phyloP scores from a whole-genome alignment of 768 basidiomycete species.

The Boletus bicolor region DNA sequence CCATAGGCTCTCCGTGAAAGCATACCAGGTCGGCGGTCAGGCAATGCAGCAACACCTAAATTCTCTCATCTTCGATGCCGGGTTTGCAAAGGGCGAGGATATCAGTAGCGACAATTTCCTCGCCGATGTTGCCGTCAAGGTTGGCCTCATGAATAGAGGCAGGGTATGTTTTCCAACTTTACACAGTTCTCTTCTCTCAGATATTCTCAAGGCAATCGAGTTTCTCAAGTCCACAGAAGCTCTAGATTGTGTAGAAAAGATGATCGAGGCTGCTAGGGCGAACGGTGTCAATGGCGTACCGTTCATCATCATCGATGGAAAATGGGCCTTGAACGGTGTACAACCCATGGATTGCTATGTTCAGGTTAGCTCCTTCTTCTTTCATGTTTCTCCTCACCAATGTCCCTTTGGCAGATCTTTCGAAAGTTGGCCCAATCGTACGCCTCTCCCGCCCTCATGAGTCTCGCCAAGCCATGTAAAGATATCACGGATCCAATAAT shows the following conservation, averaged over 20 bases:
- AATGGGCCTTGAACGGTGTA: conserved; percentile 45
- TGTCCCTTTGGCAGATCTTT: conserved; percentile 23
- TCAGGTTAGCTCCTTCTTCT: conserved; percentile 28
- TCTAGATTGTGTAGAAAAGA: conserved; percentile 38
- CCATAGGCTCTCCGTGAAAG: conserved; percentile 45
- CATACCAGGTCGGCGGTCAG: conserved; percentile 41
- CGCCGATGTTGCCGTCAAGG: conserved; percentile 34
- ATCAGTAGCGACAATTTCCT: conserved; percentile 36
- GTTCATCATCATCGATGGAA: conserved; percentile 46
- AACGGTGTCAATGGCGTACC: conserved; percentile 52
- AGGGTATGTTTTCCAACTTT: conserved; percentile 29
- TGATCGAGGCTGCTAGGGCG: conserved; percentile 38
- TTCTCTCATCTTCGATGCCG: conserved; percentile 38
- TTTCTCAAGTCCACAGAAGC: conserved; percentile 43
- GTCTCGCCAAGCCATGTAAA: conserved; percentile 15
- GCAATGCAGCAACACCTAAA: conserved; percentile 37
- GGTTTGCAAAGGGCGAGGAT: conserved; percentile 40
- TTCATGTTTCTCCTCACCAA: not conserved
- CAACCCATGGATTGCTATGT: conserved; percentile 41
- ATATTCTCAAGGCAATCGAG: conserved; percentile 30
- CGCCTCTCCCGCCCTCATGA: not conserved
- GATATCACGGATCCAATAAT: conserved; percentile 21
- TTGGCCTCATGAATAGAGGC: conserved; percentile 38
- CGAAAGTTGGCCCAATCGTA: conserved; percentile 29
- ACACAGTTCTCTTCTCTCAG: not conserved